Base-by-base conservation (phyloP, 306 rosid genomes). In the Pyrus betulifolia region DNA sequence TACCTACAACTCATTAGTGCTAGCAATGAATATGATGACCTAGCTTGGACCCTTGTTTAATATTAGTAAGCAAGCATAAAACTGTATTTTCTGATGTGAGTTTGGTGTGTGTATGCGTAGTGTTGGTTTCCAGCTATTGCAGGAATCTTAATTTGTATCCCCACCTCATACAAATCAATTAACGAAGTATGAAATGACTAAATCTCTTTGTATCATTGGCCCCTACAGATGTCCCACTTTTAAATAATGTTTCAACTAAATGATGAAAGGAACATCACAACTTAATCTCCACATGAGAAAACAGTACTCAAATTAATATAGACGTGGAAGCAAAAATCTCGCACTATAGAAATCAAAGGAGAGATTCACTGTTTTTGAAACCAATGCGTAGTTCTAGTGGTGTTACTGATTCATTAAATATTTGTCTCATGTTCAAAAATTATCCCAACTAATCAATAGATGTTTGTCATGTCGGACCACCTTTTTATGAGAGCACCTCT, bases 181-280 rank as follows among this genome's bases (percentile, higher is more conserved):
- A 51, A 51, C 55, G 4, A 8, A 31, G 7, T 40, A 8, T 25
- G 6, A 54, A 21, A 72, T 18, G 35, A 72, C 4, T 23, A 22
- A 13, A 21, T 8, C n/a, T 27, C 23, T 49, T 75, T 38, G 31
- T 63, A n/a, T 72, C 49, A 65, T 23, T 59, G 64, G 38, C 42
- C 78, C 68, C 27, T 27, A 72, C 74, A 75, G 28, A 13, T 77
- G 73, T 61, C 82, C 72, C 83, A 79, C 68, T 70, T 61, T 64
- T 2, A 8, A 40, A 46, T 51, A 62, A 58, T 64, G 17, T 61
- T 25, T 61, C 19, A 3, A 17, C 11, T 6, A 11, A 69, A 72
- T 70, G 38, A 6, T 80, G 89, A 85, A 80, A 77, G 73, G 38
- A 79, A 85, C 83, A 63, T 76, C 76, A 35, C 82, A 85, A 76